phyloP scores from a whole-genome alignment of 768 basidiomycete genomes.

The Leccinellum albellum region DNA sequence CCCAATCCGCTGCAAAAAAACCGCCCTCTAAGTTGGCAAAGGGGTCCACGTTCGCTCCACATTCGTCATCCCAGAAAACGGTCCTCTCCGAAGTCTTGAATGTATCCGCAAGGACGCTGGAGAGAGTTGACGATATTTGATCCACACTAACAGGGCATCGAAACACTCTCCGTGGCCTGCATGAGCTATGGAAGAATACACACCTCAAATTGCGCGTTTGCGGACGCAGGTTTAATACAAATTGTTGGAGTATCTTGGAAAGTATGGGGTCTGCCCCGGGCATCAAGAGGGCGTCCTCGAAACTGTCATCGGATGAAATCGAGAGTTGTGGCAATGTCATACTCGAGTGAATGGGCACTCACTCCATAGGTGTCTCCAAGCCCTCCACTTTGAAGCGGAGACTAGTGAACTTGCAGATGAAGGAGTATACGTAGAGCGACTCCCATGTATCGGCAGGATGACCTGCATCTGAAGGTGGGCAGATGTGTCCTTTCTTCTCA shows the following conservation, averaged over 20 bases:
- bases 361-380: constrained; percentile 81
- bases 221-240: constrained; percentile 78
- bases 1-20: constrained; percentile 79
- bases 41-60: constrained; percentile 67
- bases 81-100: constrained; percentile 72
- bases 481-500: constrained; percentile 51
- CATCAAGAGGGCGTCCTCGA: constrained; percentile 75
- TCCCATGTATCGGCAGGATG: constrained; percentile 87
- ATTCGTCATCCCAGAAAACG: constrained; percentile 75
- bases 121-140: constrained; percentile 76
- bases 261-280: constrained; percentile 70
- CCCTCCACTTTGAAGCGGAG: constrained; percentile 75
- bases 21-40: constrained; percentile 63
- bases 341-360: constrained; percentile 36
- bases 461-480: constrained; percentile 55
- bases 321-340: constrained; percentile 30
- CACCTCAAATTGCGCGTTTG: constrained; percentile 90
- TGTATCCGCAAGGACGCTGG: constrained; percentile 64
- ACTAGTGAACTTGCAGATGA: constrained; percentile 79
- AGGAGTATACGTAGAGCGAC: constrained; percentile 78
- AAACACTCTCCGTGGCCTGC: constrained; percentile 26
- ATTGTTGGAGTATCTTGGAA: constrained; percentile 67
- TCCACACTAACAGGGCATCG: constrained; percentile 55
- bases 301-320: constrained; percentile 43
- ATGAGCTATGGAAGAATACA: constrained; percentile 32